Evolutionary conservation across 139 green algal genomes (phyloP), one percentile per base, ranked within the genome.

Genomic region (Micromonas pusilla): DNA sequence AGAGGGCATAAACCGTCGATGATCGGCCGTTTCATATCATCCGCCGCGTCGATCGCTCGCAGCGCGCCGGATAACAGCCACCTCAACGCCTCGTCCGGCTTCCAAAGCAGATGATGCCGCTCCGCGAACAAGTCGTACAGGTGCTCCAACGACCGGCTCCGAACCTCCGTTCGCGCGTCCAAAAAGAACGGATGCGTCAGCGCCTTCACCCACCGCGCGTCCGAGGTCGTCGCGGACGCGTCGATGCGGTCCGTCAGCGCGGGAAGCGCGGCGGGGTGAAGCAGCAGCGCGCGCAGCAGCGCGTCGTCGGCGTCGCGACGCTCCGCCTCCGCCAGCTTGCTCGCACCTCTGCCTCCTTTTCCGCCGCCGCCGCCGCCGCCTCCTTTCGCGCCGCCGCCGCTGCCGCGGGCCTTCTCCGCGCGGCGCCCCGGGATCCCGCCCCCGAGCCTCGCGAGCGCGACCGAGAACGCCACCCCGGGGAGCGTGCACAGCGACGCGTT

Each of bases 101-200:
- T 93, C 90, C 91, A 97, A 38, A 97, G 84, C 52, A 88, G 52
- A 57, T 90, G 83, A 68, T 92, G 89, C 63, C 92, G 86, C 83
- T 95, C 89, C 34, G 91, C 90, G 79, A 93, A 95, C n/a, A 97
- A 81, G 72, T 84, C 82, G 2, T 90, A 79, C 70, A 96, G 73
- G 77, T 95, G 90, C 25, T 62, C 71, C 21, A 96, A 82, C 0
- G 86, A 86, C 19, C 88, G 82, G 60, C 83, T 92, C 79, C 82
- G 21, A 3, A 68, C 72, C 53, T 90, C 86, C 16, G 73, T 26
- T 0, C 87, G 82, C 21, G 37, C 30, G 25, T 73, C 70, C 19
- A 82, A 52, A 79, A 92, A 92, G 37, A 91, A 80, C 62, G 79
- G 79, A 6, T 82, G 78, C 2, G 30, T 23, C 67, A 96, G 81